These are phyloP conservation scores for Paramyrothecium roridum DNA, from an alignment of 2,329 filamentous ascomycete species.

Conservation along the genomic window DNA sequence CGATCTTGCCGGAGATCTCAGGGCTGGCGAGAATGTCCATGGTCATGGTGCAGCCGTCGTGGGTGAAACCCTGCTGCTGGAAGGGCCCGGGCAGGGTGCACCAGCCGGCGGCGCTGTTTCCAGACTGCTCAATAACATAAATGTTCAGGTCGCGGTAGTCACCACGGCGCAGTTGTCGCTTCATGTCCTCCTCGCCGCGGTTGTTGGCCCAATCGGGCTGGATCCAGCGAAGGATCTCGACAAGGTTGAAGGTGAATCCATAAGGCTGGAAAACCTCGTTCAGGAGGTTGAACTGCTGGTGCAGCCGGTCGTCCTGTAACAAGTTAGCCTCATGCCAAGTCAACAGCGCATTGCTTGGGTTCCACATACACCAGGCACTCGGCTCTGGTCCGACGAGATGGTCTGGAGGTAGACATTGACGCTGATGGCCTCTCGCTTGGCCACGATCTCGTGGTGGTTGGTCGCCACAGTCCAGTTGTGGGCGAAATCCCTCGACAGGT, in stretches of 20 bases:
- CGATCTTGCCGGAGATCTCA: constrained; percentile 24
- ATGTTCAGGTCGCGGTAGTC: background rate
- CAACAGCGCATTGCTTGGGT: background rate
- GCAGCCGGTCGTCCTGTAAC: background rate
- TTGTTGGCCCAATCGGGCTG: background rate
- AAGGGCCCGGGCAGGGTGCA: constrained; percentile 38
- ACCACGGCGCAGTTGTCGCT: background rate
- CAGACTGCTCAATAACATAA: background rate
- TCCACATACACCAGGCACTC: background rate
- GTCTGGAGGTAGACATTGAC: background rate
- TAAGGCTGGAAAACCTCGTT: background rate
- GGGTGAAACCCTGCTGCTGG: constrained; percentile 20
- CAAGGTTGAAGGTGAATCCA: background rate
- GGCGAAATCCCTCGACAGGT: background rate
- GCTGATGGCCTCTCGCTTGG: background rate
- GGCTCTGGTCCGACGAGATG: background rate
- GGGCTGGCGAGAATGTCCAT: constrained; percentile 34
- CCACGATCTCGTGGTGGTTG: background rate
- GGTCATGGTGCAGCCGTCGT: constrained; percentile 36
- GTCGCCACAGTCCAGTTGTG: background rate
- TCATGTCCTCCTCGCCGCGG: background rate
- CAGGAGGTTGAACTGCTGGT: background rate
- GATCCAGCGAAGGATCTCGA: background rate
- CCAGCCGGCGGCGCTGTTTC: constrained; percentile 29
- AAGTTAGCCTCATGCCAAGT: background rate